Evolutionary conservation across 2,329 filamentous ascomycete species (phyloP).

Genomic region (Pestalotiopsis sp.): DNA sequence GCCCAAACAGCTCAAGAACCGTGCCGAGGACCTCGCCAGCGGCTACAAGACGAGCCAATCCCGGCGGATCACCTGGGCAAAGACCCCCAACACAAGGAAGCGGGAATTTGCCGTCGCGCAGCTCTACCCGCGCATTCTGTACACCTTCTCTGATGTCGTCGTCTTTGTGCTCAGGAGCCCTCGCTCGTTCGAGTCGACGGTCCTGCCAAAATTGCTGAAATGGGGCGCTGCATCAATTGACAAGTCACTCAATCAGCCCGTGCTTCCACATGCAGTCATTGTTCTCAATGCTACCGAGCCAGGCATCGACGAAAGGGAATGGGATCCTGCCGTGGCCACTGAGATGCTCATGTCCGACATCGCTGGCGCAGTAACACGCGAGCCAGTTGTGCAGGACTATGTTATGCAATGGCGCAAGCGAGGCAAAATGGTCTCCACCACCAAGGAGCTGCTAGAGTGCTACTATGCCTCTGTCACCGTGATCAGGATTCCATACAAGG

Average conservation of each 20-base stretch:
- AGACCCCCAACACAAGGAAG: slow-evolving; percentile 32
- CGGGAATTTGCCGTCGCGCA: slow-evolving; percentile 42
- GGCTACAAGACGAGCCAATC: slow-evolving; percentile 22
- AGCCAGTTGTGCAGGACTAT: slow-evolving; percentile 39
- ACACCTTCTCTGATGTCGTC: slow-evolving; percentile 48
- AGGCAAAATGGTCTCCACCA: slow-evolving; percentile 43
- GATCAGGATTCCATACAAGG: slow-evolving; percentile 48
- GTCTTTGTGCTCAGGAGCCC: slow-evolving; percentile 46
- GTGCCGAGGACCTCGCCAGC: slow-evolving; percentile 19
- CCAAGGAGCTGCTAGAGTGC: slow-evolving; percentile 47
- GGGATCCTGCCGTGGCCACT: slow-evolving; percentile 45
- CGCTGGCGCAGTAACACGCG: slow-evolving; percentile 33
- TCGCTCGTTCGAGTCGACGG: slow-evolving; percentile 42
- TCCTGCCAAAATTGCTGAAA: slow-evolving; percentile 44
- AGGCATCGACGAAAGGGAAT: slow-evolving; percentile 40
- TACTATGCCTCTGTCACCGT: slow-evolving; percentile 54
- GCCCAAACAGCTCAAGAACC: slow-evolving; percentile 31
- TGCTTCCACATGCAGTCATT: slow-evolving; percentile 57
- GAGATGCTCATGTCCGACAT: slow-evolving; percentile 38
- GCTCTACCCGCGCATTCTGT: slow-evolving; percentile 47
- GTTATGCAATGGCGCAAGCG: slow-evolving; percentile 43
- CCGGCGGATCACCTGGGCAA: slow-evolving; percentile 36
- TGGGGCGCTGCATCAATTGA: slow-evolving; percentile 56
- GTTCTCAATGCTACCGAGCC: slow-evolving; percentile 50
- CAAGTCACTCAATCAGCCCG: slow-evolving; percentile 56